phyloP scores from a whole-genome alignment of 345 rosid species.

The Diplotaxis tenuifolia region DNA sequence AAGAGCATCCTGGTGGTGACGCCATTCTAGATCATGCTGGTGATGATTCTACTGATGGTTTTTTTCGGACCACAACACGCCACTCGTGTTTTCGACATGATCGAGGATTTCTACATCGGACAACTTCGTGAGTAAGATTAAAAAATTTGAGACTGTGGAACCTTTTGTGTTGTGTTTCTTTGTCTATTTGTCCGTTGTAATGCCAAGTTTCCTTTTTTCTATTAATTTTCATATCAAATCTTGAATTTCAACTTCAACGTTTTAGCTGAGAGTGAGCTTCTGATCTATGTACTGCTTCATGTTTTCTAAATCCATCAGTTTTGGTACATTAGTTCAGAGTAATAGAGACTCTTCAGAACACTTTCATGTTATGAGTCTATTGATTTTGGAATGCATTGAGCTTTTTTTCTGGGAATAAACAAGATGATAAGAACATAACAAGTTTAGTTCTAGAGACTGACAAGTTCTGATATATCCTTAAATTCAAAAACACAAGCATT shows the following conservation, averaged over 20 bases:
- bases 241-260: background rate
- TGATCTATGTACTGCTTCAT: slow-evolving; percentile 1
- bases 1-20: slow-evolving; percentile 97
- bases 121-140: slow-evolving; percentile 41
- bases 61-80: slow-evolving; percentile 94
- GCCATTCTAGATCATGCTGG: slow-evolving; percentile 89
- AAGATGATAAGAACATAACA: background rate
- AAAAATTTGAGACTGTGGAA: slow-evolving; percentile 5
- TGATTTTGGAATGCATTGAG: background rate
- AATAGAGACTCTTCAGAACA: background rate
- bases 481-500: background rate
- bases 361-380: background rate
- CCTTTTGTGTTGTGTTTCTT: background rate
- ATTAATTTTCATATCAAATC: background rate
- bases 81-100: slow-evolving; percentile 72
- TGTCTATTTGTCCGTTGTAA: slow-evolving; percentile 4
- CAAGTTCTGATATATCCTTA: background rate
- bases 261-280: background rate
- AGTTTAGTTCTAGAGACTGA: background rate
- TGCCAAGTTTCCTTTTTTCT: slow-evolving; percentile 1
- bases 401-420: background rate
- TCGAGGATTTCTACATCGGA: slow-evolving; percentile 77
- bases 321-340: background rate
- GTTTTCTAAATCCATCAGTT: background rate
- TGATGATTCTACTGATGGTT: slow-evolving; percentile 88